Percentiles rank a stretch among this genome's conserved stretches.
Conservation (phyloP, 495 filamentous ascomycete species). For the Trypethelium eluteriae region DNA sequence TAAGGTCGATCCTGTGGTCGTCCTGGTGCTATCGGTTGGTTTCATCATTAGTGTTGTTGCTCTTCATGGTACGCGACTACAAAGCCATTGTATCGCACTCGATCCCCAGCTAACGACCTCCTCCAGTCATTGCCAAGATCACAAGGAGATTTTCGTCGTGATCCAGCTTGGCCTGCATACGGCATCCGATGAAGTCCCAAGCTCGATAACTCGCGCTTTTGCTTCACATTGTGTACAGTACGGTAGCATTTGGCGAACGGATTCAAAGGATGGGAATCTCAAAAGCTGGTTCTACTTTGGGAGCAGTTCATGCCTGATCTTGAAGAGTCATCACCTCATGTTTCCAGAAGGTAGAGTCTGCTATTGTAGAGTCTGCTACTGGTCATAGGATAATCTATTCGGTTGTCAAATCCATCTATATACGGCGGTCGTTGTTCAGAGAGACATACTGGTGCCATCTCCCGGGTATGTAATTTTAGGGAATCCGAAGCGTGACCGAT, state of each 20-base stretch:
- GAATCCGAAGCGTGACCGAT: not conserved
- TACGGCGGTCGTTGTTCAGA: too few relatives aligned
- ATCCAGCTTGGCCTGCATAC: not conserved
- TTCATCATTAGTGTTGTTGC: constrained; percentile 99
- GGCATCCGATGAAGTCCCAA: not conserved
- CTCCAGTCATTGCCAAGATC: constrained; percentile 88
- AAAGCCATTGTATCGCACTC: not conserved
- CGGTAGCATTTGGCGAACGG: not conserved
- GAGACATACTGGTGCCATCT: not conserved
- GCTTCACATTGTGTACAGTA: not conserved
- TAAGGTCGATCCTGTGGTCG: constrained; percentile 94
- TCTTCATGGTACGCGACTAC: constrained; percentile 69
- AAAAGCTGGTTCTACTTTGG: not conserved
- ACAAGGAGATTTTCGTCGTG: constrained; percentile 76
- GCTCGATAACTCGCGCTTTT: not conserved
- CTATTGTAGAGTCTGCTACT: not conserved
- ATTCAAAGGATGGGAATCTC: not conserved
- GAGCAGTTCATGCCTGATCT: not conserved
- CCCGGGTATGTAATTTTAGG: not conserved
- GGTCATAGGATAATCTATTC: not conserved
- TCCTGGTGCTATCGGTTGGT: constrained; percentile 84
- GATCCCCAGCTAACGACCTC: constrained; percentile 18
- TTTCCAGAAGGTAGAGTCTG: not conserved
- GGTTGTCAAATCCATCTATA: not conserved
- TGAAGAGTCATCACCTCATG: not conserved